phyloP scores from a whole-genome alignment of 2,329 filamentous ascomycete genomes.

The Tetracladium maxilliforme region DNA sequence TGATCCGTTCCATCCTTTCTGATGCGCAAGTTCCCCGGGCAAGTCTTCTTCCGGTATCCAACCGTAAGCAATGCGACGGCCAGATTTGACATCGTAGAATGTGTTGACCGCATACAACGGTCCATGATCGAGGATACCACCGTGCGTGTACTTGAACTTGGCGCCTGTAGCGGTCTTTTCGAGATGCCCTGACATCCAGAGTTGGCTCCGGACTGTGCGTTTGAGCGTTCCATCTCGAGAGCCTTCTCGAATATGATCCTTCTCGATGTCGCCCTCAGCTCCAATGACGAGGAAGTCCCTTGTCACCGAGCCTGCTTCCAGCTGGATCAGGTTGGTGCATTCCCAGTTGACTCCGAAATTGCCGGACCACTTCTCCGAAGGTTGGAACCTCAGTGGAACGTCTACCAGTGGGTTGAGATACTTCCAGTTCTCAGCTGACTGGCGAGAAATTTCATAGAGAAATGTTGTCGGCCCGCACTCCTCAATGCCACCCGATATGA shows the following conservation, averaged over 20 bases:
- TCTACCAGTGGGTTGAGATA: constrained; percentile 1
- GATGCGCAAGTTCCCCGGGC: not conserved
- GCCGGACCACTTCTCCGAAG: constrained; percentile 1
- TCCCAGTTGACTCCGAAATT: constrained; percentile 4
- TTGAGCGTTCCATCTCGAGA: not conserved
- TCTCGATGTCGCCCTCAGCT: constrained; percentile 2
- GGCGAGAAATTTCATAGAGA: constrained; percentile 1
- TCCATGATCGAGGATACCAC: constrained; percentile 8
- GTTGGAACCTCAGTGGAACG: constrained; percentile 1
- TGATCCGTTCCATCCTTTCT: constrained; percentile 4
- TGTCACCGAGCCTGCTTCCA: not conserved
- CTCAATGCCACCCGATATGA: constrained; percentile 3
- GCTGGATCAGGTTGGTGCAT: constrained; percentile 1
- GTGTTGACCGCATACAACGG: constrained; percentile 5
- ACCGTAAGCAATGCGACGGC: constrained; percentile 4
- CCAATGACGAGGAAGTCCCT: constrained; percentile 1
- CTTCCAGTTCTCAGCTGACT: constrained; percentile 1
- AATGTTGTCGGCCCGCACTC: constrained; percentile 2
- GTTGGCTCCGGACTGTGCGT: too few species aligned
- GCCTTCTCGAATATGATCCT: not conserved
- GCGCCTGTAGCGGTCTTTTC: constrained; percentile 2
- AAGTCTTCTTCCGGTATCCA: constrained; percentile 6
- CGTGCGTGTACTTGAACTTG: constrained; percentile 3
- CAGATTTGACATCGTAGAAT: constrained; percentile 2
- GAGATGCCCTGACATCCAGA: constrained; percentile 5